Evolutionary conservation across 768 basidiomycete species (phyloP), one percentile per base, ranked within the genome.

Genomic region (Paxillus involutus): DNA sequence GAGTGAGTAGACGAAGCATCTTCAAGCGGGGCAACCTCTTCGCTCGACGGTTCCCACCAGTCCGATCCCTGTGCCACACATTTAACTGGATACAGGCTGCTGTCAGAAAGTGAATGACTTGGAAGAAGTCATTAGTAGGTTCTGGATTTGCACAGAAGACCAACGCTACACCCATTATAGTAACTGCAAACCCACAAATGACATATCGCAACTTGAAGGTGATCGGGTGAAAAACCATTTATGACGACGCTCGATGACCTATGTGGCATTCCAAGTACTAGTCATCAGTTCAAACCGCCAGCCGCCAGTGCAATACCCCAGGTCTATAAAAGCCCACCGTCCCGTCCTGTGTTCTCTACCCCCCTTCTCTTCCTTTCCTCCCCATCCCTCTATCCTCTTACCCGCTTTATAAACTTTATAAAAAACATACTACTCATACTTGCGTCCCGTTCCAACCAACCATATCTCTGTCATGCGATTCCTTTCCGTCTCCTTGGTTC

Each of bases 401-500:
- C 40, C 47, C 26, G 41, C 44, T 32, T 55, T 48, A 0, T 53
- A 50, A 58, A 45, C 58, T 37, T 33, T 6, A 16, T 24, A 67
- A 64, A 52, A 57, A 45, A 17, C 49, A 56, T 0, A 50, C 60
- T 63, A 47, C 57, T 55, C 53, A 13, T 35, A 44, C 57, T 60
- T 57, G 58, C 41, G 54, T 62, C 61, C 49, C 50, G 60, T 44
- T 49, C 56, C 51, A 53, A 58, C 54, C 58, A 50, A 57, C 59
- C 58, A 58, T 62, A 68, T 64, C 36, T 58, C 48, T 53, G 63
- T 17, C 51, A 71, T 68, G 67, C 67, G 56, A 56, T 61, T 57
- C 52, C 24, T 61, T 17, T 29, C 51, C 53, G 37, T 59, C 41
- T 54, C 66, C 6, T 35, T 63, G 19, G 55, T 52, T 49, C 55